Conservation (phyloP, 371 early-diverging fungal genomes). For the Mortierella sp. region DNA sequence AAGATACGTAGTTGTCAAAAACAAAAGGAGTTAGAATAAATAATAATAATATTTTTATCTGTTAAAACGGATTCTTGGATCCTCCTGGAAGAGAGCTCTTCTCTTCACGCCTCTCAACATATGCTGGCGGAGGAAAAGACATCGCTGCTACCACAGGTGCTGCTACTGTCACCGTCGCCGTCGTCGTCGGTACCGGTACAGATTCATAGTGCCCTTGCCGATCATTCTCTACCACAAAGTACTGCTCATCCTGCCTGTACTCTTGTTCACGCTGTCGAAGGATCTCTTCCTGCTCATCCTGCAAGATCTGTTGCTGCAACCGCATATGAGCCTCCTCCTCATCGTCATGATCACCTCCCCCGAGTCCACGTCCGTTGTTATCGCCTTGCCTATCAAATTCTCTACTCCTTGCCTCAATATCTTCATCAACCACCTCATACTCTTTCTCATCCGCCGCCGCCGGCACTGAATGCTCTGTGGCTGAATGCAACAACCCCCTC, state of each 20-base stretch:
- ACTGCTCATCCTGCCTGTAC: neutral
- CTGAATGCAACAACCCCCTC: too few relatives aligned
- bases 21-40: neutral
- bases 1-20: neutral
- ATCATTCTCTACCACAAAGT: neutral
- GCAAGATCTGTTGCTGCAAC: neutral
- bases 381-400: neutral
- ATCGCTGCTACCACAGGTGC: neutral
- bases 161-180: neutral
- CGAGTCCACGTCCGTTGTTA: neutral
- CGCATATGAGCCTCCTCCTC: neutral
- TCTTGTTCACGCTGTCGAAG: neutral
- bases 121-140: neutral
- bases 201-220: neutral
- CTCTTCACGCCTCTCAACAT: neutral
- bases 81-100: neutral
- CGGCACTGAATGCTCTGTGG: too few relatives aligned
- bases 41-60: neutral
- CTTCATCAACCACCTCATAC: neutral
- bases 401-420: neutral
- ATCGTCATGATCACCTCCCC: neutral
- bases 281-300: slow-evolving; percentile 2
- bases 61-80: neutral
- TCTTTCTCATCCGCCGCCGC: slow-evolving; percentile 15
- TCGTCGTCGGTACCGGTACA: neutral